phyloP scores from a whole-genome alignment of 2,329 filamentous ascomycete genomes.

The Xylariomycetidae sp. region DNA sequence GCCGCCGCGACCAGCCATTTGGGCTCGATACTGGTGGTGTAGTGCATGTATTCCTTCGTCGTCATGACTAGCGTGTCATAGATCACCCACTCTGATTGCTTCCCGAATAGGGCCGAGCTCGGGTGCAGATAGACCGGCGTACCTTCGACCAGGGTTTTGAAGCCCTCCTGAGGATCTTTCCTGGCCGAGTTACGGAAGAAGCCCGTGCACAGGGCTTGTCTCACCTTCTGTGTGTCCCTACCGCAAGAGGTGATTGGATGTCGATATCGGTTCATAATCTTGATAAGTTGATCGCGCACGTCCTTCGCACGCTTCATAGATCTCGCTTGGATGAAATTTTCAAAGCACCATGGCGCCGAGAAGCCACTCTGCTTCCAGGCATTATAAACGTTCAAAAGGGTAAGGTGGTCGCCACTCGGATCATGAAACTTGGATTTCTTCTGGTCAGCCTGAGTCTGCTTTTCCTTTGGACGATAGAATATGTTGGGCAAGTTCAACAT shows the following conservation, averaged over 20 bases:
- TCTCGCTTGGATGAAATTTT: conserved; percentile 94
- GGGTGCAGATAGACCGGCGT: conserved; percentile 96
- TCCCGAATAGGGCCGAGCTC: conserved; percentile 85
- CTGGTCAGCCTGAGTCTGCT: conserved; percentile 91
- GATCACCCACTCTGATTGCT: conserved; percentile 93
- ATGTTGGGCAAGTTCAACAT: conserved; percentile 86
- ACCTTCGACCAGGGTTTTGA: conserved; percentile 94
- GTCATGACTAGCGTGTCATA: conserved; percentile 90
- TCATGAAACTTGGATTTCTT: conserved; percentile 99
- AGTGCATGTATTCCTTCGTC: conserved; percentile 98
- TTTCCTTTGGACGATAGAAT: conserved; percentile 96
- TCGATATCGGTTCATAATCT: conserved; percentile 90
- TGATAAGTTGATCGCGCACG: conserved; percentile 84
- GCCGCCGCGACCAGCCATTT: conserved; percentile 93
- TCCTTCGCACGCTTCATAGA: conserved; percentile 87
- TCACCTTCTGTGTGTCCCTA: conserved; percentile 78
- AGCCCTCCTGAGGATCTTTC: conserved; percentile 94
- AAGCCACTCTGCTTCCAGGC: conserved; percentile 86
- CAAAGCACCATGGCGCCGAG: conserved; percentile 88
- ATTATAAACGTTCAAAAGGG: conserved; percentile 93
- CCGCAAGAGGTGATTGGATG: conserved; percentile 81
- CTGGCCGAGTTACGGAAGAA: conserved; percentile 95
- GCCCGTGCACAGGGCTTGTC: conserved; percentile 83
- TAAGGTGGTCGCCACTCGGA: conserved; percentile 88
- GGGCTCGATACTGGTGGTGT: conserved; percentile 86